phyloP scores from a whole-genome alignment of 1,139 yeast species.

The Taphrina wiesneri region DNA sequence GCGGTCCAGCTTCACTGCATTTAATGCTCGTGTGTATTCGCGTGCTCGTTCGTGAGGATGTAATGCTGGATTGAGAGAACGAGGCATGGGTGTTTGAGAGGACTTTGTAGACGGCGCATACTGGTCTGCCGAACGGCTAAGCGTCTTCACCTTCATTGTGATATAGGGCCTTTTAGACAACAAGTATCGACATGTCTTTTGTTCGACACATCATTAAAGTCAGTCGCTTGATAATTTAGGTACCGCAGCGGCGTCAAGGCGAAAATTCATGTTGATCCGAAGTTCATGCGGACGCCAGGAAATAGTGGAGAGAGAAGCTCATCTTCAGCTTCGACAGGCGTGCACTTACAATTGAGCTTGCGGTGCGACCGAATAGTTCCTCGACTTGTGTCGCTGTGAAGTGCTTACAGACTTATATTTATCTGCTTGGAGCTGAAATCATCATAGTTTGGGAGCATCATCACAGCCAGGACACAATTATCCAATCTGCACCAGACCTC shows the following conservation, averaged over 20 bases:
- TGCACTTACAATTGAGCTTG: no score
- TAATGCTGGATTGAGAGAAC: slow-evolving; percentile 89
- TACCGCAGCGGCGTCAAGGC: neutral
- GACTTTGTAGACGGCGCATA: slow-evolving; percentile 34
- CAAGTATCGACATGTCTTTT: no score
- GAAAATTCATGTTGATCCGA: neutral
- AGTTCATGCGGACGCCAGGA: neutral
- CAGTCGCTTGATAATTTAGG: no score
- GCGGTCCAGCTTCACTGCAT: slow-evolving; percentile 91
- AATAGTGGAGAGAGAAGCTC: neutral
- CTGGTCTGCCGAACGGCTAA: slow-evolving; percentile 28
- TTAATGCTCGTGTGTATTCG: slow-evolving; percentile 90
- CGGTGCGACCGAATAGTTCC: no score
- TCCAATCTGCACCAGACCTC: no score
- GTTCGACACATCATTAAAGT: no score
- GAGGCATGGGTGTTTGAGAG: slow-evolving; percentile 77
- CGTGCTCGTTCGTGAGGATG: slow-evolving; percentile 98
- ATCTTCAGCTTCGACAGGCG: neutral
- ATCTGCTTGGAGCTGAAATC: no score
- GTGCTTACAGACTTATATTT: no score
- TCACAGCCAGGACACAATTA: no score
- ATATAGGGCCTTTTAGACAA: no score
- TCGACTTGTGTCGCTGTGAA: no score
- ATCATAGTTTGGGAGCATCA: no score
- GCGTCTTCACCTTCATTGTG: slow-evolving; percentile 35